These are phyloP conservation scores for Colletotrichum abscissum DNA, from an alignment of 2,329 filamentous ascomycete species.

Conservation along the genomic window DNA sequence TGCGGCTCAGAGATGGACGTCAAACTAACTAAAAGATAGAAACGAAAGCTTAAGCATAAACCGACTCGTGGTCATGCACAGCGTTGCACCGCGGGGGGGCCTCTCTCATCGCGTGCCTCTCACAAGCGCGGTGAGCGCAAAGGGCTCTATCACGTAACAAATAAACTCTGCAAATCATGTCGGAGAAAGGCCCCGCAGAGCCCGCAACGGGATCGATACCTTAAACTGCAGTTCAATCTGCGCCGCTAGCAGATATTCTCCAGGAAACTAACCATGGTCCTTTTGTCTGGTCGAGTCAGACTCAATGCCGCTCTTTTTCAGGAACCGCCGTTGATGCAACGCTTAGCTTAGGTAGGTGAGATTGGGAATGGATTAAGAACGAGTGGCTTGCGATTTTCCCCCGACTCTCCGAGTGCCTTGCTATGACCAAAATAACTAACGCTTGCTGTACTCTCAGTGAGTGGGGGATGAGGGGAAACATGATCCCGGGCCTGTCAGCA, in stretches of 20 bases:
- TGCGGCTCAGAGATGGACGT: background rate
- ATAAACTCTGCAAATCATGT: background rate
- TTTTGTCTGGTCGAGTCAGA: slow-evolving; percentile 3
- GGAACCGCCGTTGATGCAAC: background rate
- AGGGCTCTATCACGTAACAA: background rate
- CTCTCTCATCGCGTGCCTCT: background rate
- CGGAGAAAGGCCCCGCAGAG: slow-evolving; percentile 2
- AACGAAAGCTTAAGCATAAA: background rate
- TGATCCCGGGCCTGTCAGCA: background rate
- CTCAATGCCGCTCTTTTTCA: background rate
- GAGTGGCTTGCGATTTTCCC: background rate
- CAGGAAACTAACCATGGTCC: background rate
- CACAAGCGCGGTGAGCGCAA: background rate
- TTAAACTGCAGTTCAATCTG: slow-evolving; percentile 22
- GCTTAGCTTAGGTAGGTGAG: background rate
- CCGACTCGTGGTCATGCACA: background rate
- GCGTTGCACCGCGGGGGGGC: background rate
- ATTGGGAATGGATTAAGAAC: background rate
- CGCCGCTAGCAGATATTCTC: background rate
- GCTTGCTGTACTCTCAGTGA: background rate
- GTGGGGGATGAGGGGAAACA: background rate
- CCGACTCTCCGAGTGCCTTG: background rate
- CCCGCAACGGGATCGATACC: slow-evolving; percentile 19
- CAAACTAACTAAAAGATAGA: background rate
- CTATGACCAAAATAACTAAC: background rate